These are phyloP conservation scores for Echinochloa phyllopogon DNA, from an alignment of 176 grass and related monocot species.

Conservation along the genomic window DNA sequence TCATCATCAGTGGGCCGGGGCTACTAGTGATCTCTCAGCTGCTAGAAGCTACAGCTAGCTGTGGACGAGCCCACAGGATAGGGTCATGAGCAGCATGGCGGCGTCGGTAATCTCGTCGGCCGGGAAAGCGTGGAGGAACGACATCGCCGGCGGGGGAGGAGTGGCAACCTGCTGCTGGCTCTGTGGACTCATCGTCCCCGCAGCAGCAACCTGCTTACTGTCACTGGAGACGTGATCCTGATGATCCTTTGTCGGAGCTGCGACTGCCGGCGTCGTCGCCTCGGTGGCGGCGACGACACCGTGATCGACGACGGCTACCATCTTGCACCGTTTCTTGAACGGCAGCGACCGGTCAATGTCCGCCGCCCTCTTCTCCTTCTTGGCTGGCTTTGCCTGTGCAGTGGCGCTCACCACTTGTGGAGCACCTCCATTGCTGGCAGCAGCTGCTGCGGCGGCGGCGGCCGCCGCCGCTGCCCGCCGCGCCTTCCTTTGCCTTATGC, in stretches of 20 bases:
- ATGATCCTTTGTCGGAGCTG: slow-evolving; percentile 37
- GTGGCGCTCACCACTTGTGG: not conserved
- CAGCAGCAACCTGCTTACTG: not conserved
- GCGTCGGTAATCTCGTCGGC: slow-evolving; percentile 84
- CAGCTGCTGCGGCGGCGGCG: not conserved
- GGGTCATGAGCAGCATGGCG: slow-evolving; percentile 89
- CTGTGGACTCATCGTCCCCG: not conserved
- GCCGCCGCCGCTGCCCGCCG: slow-evolving; percentile 75
- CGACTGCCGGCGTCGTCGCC: not conserved
- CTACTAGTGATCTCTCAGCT: slow-evolving; percentile 19
- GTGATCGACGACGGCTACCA: slow-evolving; percentile 42
- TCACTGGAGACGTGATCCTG: slow-evolving; percentile 27
- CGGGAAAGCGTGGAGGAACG: slow-evolving; percentile 31
- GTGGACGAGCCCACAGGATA: slow-evolving; percentile 72
- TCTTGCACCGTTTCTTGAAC: slow-evolving; percentile 98
- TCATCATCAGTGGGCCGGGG: slow-evolving; percentile 28
- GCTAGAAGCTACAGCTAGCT: slow-evolving; percentile 41
- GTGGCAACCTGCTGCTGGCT: slow-evolving; percentile 27
- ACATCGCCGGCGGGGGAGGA: not conserved
- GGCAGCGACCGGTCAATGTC: slow-evolving; percentile 70
- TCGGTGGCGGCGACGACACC: not conserved
- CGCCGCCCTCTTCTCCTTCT: slow-evolving; percentile 67
- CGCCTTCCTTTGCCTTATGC: slow-evolving; percentile 97
- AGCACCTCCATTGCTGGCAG: slow-evolving; percentile 27
- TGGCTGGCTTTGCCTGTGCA: slow-evolving; percentile 41